Base-by-base conservation (phyloP, 2,329 filamentous ascomycete species). In the Verticillium tricorpus region DNA sequence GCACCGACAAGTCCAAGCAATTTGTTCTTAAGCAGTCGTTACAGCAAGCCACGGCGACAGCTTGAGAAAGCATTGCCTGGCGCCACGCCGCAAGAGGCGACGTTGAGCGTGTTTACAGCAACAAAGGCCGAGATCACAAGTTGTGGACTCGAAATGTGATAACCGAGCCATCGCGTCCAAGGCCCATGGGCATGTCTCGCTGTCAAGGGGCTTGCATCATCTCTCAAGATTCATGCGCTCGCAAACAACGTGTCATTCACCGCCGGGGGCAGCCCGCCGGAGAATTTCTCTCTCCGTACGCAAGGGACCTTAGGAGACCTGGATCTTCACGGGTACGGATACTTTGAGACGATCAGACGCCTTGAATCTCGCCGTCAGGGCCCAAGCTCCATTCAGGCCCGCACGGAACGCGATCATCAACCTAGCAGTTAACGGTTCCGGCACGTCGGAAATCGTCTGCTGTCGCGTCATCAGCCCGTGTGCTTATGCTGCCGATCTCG, bases 181-280 rank as follows among this genome's bases (percentile, higher is more conserved):
- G 60, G 56, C 54, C 60, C 56, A 28, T 60, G 60, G 62, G 63
- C 54, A 56, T 61, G 65, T 64, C 63, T 50, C 22, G 8, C n/a
- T 62, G 37, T 57, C 31, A 40, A 57, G 39, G 39, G 14, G 39
- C n/a, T 2, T 56, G 62, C 60, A 37, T 58, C 55, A 58, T 61
- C 45, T 55, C 67, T 64, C 64, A 63, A 66, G 67, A 65, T 69
- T 73, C 68, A 73, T 73, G 71, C 70, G 66, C 65, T 63, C 63
- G 61, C 65, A 64, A 66, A 59, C 59, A 50, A 19, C 45, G 19
- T 50, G 45, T 22, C n/a, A 50, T 50, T 22, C 45, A 50, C 5
- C n/a, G 11, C n/a, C 3, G 45, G 45, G 28, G 45, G 62, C 66
- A 69, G 60, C 69, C 71, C 68, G 61, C 60, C 67, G 68, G 68